Evolutionary conservation across 495 filamentous ascomycete species (phyloP), one percentile per base, ranked within the genome.

Genomic region (Lindgomyces ingoldianus): DNA sequence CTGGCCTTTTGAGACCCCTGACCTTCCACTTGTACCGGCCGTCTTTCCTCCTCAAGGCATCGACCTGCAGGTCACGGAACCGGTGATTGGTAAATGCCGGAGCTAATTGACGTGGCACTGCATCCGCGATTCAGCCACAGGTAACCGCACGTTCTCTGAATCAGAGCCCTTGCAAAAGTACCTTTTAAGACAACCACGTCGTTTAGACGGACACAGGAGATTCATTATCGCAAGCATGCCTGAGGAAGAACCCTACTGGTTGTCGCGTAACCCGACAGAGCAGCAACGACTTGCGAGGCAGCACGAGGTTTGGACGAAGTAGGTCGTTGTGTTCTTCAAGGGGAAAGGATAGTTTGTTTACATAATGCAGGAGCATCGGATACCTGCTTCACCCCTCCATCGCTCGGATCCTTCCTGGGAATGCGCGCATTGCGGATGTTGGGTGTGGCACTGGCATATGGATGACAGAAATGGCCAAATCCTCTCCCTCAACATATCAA

Each of bases 381-480:
- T 69, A 64, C 45, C 53, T 69, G 2, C 14, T 68, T 19, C 65
- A 68, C 55, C 60, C 66, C 36, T 48, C 54, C n/a, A 69, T 69
- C 26, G 56, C 60, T 6, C 1, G 25, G 11, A 66, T 8, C 12
- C 58, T 65, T 3, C 57, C 57, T 27, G 47, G 58, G 25, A 51
- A 60, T 61, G 65, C 65, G 6, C 30, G 48, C 3, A 61, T 69
- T 27, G 60, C 66, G 50, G 66, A 69, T 47, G 24, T 69, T 12
- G 60, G 60, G 29, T 30, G 30, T 16, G 66, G 66, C 2, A 69
- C 66, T 19, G 66, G 66, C 27, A 59, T 69, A 26, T 69, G 66
- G 66, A 18, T 76, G n/a, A 60, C 72, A 21, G 71, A 74, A 39
- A 21, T 74, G 12, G 69, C 74, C 56, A 71, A 70, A 53, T 44